A percentile compares a stretch with the other conserved stretches of the same genome.
phyloP scores from a whole-genome alignment of 2,329 filamentous ascomycete species.

The Pyrenophora seminiperda region DNA sequence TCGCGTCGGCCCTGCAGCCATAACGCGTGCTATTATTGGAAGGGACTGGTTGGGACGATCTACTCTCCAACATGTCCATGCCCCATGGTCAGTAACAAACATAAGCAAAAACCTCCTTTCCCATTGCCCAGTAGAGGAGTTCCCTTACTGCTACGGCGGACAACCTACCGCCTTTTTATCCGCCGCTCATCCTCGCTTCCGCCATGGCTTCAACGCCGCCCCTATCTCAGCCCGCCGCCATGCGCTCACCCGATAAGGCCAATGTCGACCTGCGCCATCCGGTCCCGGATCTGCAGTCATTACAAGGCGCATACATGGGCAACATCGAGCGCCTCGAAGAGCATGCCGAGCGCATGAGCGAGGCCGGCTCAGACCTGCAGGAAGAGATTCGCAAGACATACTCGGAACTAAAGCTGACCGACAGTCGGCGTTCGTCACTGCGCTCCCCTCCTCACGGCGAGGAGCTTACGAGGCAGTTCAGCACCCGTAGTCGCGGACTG shows the following conservation, averaged over 20 bases:
- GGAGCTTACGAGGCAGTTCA: slow-evolving; percentile 31
- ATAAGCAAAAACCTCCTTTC: slow-evolving; percentile 22
- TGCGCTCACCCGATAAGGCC: slow-evolving; percentile 27
- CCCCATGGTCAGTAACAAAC: slow-evolving; percentile 22
- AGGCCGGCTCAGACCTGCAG: slow-evolving; percentile 73
- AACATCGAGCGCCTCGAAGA: slow-evolving; percentile 78
- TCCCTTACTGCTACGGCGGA: slow-evolving; percentile 1
- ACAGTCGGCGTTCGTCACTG: slow-evolving; percentile 69
- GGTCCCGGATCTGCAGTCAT: slow-evolving; percentile 65
- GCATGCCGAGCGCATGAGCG: slow-evolving; percentile 74
- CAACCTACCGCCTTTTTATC: too few relatives aligned
- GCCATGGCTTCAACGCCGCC: slow-evolving; percentile 34
- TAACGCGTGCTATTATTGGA: slow-evolving; percentile 32
- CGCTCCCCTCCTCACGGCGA: slow-evolving; percentile 55
- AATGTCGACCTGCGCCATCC: slow-evolving; percentile 55
- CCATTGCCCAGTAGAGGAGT: slow-evolving; percentile 5
- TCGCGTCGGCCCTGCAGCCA: slow-evolving; percentile 18
- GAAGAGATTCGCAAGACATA: slow-evolving; percentile 77
- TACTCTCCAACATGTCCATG: slow-evolving; percentile 9
- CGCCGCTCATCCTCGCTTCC: neutral
- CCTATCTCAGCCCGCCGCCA: slow-evolving; percentile 24
- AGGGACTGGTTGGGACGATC: slow-evolving; percentile 5
- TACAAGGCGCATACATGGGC: slow-evolving; percentile 65
- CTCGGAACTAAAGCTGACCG: slow-evolving; percentile 70
- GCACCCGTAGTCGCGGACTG: slow-evolving; percentile 47